A percentile compares a stretch with the other conserved stretches of the same genome.
These are phyloP conservation scores for Trichoderma brevicompactum DNA, from an alignment of 2,329 filamentous ascomycete species.

Conservation along the genomic window DNA sequence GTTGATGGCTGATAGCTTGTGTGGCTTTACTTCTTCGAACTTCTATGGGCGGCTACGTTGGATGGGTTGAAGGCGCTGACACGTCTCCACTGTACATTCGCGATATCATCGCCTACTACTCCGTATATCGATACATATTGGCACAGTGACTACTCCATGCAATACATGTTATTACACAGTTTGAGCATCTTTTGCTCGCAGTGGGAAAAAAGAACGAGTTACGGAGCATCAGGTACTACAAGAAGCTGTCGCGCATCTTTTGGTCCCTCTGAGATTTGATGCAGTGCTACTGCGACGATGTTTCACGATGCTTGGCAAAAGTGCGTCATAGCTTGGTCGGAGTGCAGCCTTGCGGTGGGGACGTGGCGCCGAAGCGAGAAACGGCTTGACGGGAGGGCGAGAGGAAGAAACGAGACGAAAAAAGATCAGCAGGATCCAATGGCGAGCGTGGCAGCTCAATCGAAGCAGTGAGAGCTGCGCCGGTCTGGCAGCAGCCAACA, in stretches of 20 bases:
- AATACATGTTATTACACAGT: too few species aligned
- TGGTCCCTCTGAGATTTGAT: background rate
- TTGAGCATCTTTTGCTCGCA: too few species aligned
- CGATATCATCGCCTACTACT: too few species aligned
- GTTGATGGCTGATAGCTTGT: background rate
- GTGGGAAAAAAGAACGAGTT: too few species aligned
- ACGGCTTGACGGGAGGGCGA: background rate
- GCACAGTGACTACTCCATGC: too few species aligned
- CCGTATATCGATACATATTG: too few species aligned
- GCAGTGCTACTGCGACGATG: background rate
- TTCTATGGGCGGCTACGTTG: too few species aligned
- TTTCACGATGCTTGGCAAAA: slow-evolving; percentile 26
- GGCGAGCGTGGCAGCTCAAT: too few species aligned
- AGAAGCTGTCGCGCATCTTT: slow-evolving; percentile 11
- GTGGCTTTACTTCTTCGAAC: background rate
- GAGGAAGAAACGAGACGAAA: background rate
- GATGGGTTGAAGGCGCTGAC: background rate
- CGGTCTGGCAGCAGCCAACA: background rate
- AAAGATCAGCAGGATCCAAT: too few species aligned
- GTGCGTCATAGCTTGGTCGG: slow-evolving; percentile 27
- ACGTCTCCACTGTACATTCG: background rate
- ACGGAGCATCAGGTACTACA: background rate
- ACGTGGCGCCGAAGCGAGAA: slow-evolving; percentile 18
- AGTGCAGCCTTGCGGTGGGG: slow-evolving; percentile 15
- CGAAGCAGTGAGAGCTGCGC: too few species aligned